Percentiles rank a stretch among this genome's conserved stretches.
These are phyloP conservation scores for Protea cynaroides DNA, from an alignment of 164 flowering plant genomes.

Conservation along the genomic window DNA sequence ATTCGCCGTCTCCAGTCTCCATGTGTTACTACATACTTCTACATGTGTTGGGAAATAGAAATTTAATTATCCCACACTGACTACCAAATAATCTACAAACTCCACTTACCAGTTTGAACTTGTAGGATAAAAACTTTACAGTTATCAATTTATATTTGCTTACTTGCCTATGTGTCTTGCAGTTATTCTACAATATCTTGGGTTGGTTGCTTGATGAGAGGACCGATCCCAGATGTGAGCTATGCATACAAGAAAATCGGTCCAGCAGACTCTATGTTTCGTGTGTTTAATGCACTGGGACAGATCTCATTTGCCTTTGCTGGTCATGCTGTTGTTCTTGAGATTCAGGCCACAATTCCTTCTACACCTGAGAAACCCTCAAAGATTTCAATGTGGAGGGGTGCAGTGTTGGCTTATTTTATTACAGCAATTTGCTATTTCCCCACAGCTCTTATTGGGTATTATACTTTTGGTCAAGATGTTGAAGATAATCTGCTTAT, in stretches of 20 bases:
- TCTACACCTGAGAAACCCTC: conserved; percentile 88
- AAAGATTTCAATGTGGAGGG: conserved; percentile 78
- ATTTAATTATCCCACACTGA: too few species aligned
- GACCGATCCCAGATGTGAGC: conserved; percentile 53
- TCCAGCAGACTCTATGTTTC: conserved; percentile 49
- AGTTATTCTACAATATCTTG: conserved; percentile 92
- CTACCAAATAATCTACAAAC: too few species aligned
- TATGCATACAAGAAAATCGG: conserved; percentile 62
- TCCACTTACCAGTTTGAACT: too few species aligned
- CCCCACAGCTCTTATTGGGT: conserved; percentile 80
- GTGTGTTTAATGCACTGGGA: conserved; percentile 82
- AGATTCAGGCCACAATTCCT: conserved; percentile 92
- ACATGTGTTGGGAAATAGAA: too few species aligned
- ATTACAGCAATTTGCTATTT: conserved; percentile 78
- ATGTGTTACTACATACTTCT: too few species aligned
- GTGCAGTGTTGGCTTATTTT: conserved; percentile 60
- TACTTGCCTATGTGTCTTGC: conserved; percentile 9
- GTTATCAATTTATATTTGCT: too few species aligned
- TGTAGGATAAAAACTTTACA: too few species aligned
- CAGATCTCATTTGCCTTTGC: conserved; percentile 85
- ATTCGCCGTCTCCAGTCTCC: too few species aligned
- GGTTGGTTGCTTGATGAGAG: conserved; percentile 59
- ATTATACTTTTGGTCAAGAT: conserved; percentile 83
- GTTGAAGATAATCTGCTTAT: conserved; percentile 76
- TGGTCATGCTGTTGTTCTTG: conserved; percentile 79